Conservation (phyloP, 2,329 filamentous ascomycete genomes). For the Talaromyces sp. region DNA sequence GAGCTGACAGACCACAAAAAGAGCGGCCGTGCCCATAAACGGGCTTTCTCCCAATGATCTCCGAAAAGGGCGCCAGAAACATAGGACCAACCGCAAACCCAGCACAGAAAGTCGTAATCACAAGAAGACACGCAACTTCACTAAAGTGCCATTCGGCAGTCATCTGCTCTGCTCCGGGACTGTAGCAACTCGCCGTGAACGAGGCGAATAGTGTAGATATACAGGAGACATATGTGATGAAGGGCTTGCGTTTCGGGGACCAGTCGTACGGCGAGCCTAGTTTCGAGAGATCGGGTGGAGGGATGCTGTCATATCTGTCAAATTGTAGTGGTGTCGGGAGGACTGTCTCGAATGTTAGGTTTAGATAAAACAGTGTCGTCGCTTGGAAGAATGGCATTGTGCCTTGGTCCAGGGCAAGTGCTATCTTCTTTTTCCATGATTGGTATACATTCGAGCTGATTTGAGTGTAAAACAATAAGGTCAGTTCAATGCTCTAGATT, state of each 20-base stretch:
- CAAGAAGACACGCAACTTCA: neutral
- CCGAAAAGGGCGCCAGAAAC: conserved; percentile 4
- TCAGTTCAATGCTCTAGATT: too few species aligned
- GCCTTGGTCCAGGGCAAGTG: too few species aligned
- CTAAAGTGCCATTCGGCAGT: conserved; percentile 8
- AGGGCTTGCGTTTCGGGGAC: neutral
- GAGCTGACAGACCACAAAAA: neutral
- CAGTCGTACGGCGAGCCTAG: neutral
- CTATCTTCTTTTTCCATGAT: too few species aligned
- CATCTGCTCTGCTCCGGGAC: conserved; percentile 1
- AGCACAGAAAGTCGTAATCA: conserved; percentile 6
- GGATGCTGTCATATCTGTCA: too few species aligned
- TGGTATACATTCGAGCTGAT: too few species aligned
- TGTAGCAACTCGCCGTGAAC: neutral
- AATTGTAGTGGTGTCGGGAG: too few species aligned
- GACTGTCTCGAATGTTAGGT: too few species aligned
- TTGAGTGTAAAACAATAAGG: too few species aligned
- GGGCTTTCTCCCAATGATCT: conserved; percentile 1
- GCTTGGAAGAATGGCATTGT: too few species aligned
- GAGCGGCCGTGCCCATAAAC: conserved; percentile 6
- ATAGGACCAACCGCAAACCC: conserved; percentile 12
- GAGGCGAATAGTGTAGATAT: neutral
- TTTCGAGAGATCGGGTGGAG: neutral
- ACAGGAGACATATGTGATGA: neutral
- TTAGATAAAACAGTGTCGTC: too few species aligned